phyloP scores from a whole-genome alignment of 768 basidiomycete genomes.

The Boletellus emodensis region DNA sequence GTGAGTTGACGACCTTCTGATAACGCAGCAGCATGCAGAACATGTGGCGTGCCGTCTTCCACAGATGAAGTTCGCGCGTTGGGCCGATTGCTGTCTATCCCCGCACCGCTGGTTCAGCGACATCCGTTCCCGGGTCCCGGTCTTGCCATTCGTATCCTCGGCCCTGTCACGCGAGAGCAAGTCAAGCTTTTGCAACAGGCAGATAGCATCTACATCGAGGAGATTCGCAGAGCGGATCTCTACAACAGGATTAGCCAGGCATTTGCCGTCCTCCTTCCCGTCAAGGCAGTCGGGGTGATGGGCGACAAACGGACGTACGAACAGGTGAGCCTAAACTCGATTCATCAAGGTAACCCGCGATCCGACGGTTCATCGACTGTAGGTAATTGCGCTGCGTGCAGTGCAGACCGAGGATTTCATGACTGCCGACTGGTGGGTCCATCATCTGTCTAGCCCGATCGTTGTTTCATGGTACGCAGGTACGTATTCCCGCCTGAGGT shows the following conservation, averaged over 20 bases:
- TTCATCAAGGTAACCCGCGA: neutral
- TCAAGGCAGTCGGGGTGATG: slow-evolving; percentile 97
- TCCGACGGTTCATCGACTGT: slow-evolving; percentile 1
- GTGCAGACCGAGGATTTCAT: slow-evolving; percentile 99
- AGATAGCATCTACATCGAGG: slow-evolving; percentile 95
- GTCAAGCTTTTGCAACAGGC: slow-evolving; percentile 89
- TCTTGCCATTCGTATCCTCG: slow-evolving; percentile 95
- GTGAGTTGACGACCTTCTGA: slow-evolving; percentile 37
- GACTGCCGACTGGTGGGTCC: slow-evolving; percentile 92
- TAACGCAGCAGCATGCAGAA: neutral
- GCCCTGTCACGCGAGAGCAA: slow-evolving; percentile 90
- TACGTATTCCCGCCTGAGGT: slow-evolving; percentile 94
- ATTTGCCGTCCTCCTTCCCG: slow-evolving; percentile 93
- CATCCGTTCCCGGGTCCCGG: slow-evolving; percentile 99
- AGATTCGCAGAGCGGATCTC: slow-evolving; percentile 88
- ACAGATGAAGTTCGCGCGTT: slow-evolving; percentile 93
- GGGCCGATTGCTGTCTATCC: slow-evolving; percentile 87
- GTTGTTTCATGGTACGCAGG: slow-evolving; percentile 38
- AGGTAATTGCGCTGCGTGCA: slow-evolving; percentile 92
- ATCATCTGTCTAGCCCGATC: neutral
- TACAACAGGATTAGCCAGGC: slow-evolving; percentile 96
- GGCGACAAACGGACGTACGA: slow-evolving; percentile 96
- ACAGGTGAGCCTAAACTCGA: slow-evolving; percentile 47
- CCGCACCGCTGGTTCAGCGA: slow-evolving; percentile 87
- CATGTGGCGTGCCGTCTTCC: neutral